A percentile compares a stretch with the other conserved stretches of the same genome.
phyloP scores from a whole-genome alignment of 768 basidiomycete genomes.

The Baorangia bicolor region DNA sequence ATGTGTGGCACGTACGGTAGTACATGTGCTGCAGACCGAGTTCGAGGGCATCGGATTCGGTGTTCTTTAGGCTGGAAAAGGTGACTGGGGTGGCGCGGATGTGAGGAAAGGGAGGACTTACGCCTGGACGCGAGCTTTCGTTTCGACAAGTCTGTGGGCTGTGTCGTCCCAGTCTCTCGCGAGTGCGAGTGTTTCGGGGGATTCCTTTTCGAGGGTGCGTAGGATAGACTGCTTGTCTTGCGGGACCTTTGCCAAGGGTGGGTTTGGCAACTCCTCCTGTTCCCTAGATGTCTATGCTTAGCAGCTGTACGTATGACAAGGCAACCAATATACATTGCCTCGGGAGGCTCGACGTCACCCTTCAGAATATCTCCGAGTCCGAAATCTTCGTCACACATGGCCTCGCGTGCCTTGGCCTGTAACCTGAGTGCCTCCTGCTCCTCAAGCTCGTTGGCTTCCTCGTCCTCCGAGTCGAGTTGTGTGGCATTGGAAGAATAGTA shows the following conservation, averaged over 20 bases:
- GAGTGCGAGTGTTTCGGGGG: constrained; percentile 75
- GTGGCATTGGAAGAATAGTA: constrained; percentile 89
- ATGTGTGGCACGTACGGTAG: constrained; percentile 66
- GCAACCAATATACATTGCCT: constrained; percentile 27
- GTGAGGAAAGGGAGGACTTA: constrained; percentile 33
- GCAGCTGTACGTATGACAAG: neutral
- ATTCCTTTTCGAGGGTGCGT: constrained; percentile 70
- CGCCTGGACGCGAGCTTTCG: constrained; percentile 54
- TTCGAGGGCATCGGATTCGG: constrained; percentile 50
- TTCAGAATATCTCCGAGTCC: constrained; percentile 68
- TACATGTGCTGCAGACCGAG: constrained; percentile 79
- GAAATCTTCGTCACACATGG: constrained; percentile 77
- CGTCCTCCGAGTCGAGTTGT: constrained; percentile 79
- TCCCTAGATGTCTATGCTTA: constrained; percentile 20
- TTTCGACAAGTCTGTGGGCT: constrained; percentile 48
- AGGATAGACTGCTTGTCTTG: constrained; percentile 60
- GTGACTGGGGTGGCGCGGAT: neutral
- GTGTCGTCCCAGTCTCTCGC: constrained; percentile 85
- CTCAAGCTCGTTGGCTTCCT: constrained; percentile 85
- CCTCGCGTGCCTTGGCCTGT: constrained; percentile 72
- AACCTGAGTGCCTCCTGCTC: constrained; percentile 82
- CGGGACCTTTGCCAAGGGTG: constrained; percentile 32
- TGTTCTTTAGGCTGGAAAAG: constrained; percentile 45
- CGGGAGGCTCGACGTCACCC: constrained; percentile 24
- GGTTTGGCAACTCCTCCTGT: constrained; percentile 1